Evolutionary conservation across 495 filamentous ascomycete species (phyloP), one percentile per base, ranked within the genome.

Genomic region (Xylaria venustula): DNA sequence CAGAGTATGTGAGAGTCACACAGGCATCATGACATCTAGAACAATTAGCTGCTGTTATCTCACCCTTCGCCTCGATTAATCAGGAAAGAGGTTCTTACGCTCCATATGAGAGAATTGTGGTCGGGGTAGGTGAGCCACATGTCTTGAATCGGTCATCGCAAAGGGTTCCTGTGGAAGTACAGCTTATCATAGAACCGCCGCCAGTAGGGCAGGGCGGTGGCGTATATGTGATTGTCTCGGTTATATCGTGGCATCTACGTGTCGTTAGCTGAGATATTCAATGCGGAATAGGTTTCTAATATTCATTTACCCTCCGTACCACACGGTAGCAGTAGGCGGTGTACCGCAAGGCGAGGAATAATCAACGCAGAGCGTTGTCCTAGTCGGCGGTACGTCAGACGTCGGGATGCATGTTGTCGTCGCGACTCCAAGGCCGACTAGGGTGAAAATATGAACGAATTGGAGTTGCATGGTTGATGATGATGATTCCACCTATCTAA

Each of bases 61-160:
- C 14, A 8, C 34, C 9, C 5, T n/a, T n/a, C n/a, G 7, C 15
- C 14, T 34, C 37, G n/a, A 30, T 17, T 8, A 20, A n/a, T 7
- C 7, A 54, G 20, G 19, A 26, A 7, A 49, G 20, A 9, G 3
- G 14, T n/a, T 55, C 68, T 57, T 36, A 71, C 64, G 64, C 69
- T 26, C 67, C 69, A 51, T 63, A 71, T 4, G 63, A 67, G 9
- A 71, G 25, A 28, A 59, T 65, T 19, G 66, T 65, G 3, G 69
- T 69, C 1, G 69, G 54, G 7, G 23, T 62, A 9, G 69, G 69
- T 3, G 62, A 63, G 30, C 66, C 69, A 41, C 69, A 71, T 6
- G 54, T 62, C 56, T 56, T 56, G 42, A 69, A 40, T 22, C 41
- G 45, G 15, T 69, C 67, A 14, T 64, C 64, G 32, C 69, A 71